Conservation (phyloP, 441 rosid species). For the Gossypium aridum region DNA sequence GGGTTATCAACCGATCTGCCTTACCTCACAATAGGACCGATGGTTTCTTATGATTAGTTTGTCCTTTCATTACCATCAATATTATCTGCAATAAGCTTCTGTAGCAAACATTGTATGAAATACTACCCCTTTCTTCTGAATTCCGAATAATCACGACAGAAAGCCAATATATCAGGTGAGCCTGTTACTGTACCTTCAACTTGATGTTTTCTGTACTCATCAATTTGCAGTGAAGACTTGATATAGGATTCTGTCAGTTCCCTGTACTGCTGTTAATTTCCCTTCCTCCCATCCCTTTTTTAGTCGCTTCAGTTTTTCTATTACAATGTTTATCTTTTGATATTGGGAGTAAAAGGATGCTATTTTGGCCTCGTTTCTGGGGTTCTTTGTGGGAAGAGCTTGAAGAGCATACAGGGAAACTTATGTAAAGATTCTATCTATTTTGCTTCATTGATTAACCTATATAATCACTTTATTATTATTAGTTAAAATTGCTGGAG, state of each 20-base stretch:
- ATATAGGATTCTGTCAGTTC: background rate
- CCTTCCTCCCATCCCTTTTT: background rate
- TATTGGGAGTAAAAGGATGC: slow-evolving; percentile 11
- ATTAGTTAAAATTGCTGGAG: background rate
- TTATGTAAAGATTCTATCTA: background rate
- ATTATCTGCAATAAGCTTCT: slow-evolving; percentile 26
- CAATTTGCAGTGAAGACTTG: background rate
- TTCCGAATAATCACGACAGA: slow-evolving; percentile 23
- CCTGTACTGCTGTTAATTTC: background rate
- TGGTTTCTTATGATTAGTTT: slow-evolving; percentile 5
- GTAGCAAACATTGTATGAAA: slow-evolving; percentile 10
- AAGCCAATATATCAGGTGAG: slow-evolving; percentile 10
- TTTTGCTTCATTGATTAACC: background rate
- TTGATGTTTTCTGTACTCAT: background rate
- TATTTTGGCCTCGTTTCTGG: background rate
- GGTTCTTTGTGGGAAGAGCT: background rate
- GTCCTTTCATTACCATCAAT: background rate
- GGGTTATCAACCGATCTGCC: slow-evolving; percentile 25
- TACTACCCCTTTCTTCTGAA: background rate
- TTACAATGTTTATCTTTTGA: slow-evolving; percentile 9
- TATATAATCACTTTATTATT: background rate
- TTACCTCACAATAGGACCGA: slow-evolving; percentile 21
- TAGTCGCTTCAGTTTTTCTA: background rate
- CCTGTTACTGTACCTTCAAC: background rate
- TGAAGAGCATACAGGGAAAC: background rate